These are phyloP conservation scores for Phytophthora syringae DNA, from an alignment of 352 stramenopile species.

Conservation along the genomic window DNA sequence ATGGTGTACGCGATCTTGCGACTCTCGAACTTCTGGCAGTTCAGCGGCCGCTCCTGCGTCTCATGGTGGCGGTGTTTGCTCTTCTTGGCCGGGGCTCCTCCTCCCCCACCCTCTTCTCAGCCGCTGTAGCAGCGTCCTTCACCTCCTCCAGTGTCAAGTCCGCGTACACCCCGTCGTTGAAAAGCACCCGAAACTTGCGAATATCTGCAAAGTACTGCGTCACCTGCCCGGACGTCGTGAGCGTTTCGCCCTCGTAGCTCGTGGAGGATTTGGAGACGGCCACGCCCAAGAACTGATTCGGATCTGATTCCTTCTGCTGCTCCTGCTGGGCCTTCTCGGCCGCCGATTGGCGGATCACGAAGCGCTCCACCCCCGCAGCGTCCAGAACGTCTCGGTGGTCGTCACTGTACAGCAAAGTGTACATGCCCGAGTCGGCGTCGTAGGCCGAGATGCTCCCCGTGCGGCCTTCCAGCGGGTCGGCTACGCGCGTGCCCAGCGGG, in stretches of 20 bases:
- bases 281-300: slow-evolving; percentile 48
- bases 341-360: slow-evolving; percentile 44
- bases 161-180: slow-evolving; percentile 46
- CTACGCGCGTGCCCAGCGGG: slow-evolving; percentile 57
- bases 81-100: slow-evolving; percentile 27
- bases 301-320: slow-evolving; percentile 30
- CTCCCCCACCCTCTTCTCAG: slow-evolving; percentile 24
- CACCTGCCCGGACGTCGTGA: slow-evolving; percentile 49
- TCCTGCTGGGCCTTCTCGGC: slow-evolving; percentile 8
- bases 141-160: slow-evolving; percentile 55
- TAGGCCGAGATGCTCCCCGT: slow-evolving; percentile 59
- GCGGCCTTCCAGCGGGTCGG: slow-evolving; percentile 63
- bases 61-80: slow-evolving; percentile 25
- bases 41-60: slow-evolving; percentile 38
- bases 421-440: slow-evolving; percentile 46
- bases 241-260: slow-evolving; percentile 56
- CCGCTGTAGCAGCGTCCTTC: slow-evolving; percentile 19
- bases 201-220: slow-evolving; percentile 51
- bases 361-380: slow-evolving; percentile 35
- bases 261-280: slow-evolving; percentile 48
- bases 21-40: slow-evolving; percentile 54
- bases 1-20: slow-evolving; percentile 55
- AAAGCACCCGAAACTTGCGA: slow-evolving; percentile 56
- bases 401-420: slow-evolving; percentile 64
- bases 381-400: slow-evolving; percentile 46